phyloP scores from a whole-genome alignment of 768 basidiomycete species.

The Mycena galericulata region DNA sequence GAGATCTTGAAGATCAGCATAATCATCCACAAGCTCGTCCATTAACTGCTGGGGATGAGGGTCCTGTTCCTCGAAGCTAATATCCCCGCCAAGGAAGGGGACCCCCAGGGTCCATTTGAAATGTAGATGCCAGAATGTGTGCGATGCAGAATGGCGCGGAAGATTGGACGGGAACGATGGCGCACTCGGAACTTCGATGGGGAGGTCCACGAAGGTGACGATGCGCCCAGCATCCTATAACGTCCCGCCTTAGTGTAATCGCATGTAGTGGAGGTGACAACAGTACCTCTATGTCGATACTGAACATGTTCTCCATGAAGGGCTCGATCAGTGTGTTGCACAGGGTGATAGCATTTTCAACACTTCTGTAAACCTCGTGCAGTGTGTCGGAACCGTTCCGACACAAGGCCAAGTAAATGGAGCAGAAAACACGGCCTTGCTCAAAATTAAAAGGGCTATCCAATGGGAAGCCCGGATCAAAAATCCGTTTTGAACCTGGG shows the following conservation, averaged over 20 bases:
- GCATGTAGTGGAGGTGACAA: background rate
- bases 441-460: too few species aligned
- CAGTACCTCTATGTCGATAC: constrained; percentile 4
- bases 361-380: background rate
- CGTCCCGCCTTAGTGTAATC: background rate
- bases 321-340: background rate
- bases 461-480: too few species aligned
- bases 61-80: background rate
- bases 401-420: too few species aligned
- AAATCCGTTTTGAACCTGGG: too few species aligned
- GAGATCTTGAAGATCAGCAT: background rate
- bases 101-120: constrained; percentile 10
- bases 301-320: constrained; percentile 11
- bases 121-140: constrained; percentile 8
- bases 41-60: background rate
- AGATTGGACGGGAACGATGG: constrained; percentile 2
- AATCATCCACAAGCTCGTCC: constrained; percentile 6
- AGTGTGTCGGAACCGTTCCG: too few species aligned
- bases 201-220: constrained; percentile 12
- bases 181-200: background rate
- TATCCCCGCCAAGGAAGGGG: constrained; percentile 13
- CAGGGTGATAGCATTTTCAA: constrained; percentile 8
- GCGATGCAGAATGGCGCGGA: background rate
- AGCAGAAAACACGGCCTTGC: too few species aligned
- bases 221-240: constrained; percentile 1